A percentile compares a stretch with the other conserved stretches of the same genome.
Conservation (phyloP, 2,329 filamentous ascomycete genomes). For the Bretziella fagacearum region DNA sequence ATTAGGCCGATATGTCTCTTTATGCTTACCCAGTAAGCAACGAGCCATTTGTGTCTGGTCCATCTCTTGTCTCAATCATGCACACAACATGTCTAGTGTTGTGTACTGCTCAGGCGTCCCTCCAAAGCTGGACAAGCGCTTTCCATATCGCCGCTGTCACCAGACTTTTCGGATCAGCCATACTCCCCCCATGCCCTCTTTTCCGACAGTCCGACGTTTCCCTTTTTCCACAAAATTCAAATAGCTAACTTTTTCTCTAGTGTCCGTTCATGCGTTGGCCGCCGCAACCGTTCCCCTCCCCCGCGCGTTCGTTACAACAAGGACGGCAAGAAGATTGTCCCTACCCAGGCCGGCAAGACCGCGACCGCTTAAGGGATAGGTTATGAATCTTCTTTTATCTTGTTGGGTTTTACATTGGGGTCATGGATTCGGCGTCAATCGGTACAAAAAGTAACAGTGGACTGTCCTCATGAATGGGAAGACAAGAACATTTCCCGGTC, state of each 20-base stretch:
- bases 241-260: slow-evolving; percentile 37
- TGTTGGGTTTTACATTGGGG: slow-evolving; percentile 1
- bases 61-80: neutral
- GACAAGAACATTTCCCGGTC: slow-evolving; percentile 10
- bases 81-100: neutral
- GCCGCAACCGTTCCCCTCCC: slow-evolving; percentile 96
- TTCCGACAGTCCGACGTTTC: neutral
- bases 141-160: slow-evolving; percentile 7
- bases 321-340: slow-evolving; percentile 99
- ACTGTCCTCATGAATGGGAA: slow-evolving; percentile 9
- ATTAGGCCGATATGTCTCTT: neutral
- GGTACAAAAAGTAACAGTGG: slow-evolving; percentile 13
- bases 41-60: neutral
- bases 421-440: slow-evolving; percentile 13
- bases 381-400: neutral
- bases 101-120: slow-evolving; percentile 3
- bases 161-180: neutral
- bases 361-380: slow-evolving; percentile 23
- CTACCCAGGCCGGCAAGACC: slow-evolving; percentile 60
- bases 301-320: slow-evolving; percentile 99
- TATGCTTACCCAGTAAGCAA: too few relatives aligned
- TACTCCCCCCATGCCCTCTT: neutral
- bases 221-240: slow-evolving; percentile 8
- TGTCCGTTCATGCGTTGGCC: slow-evolving; percentile 91
- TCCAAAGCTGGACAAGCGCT: slow-evolving; percentile 11